phyloP scores from a whole-genome alignment of 2,329 filamentous ascomycete species.

The Neoascochyta sp. region DNA sequence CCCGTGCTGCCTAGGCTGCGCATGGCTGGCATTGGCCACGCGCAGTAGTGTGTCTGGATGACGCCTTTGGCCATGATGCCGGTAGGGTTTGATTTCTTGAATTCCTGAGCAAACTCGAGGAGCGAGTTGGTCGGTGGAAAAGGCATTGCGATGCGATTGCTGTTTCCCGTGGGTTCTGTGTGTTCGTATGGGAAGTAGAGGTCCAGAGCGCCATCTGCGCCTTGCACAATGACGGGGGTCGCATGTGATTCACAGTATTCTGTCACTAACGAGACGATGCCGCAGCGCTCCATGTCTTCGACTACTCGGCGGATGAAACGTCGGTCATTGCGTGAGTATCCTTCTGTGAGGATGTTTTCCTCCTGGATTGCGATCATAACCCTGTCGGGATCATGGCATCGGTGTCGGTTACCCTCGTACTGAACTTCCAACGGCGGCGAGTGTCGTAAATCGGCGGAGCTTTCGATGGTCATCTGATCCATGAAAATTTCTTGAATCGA shows the following conservation, averaged over 20 bases:
- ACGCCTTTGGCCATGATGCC: slow-evolving; percentile 28
- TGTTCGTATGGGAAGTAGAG: slow-evolving; percentile 27
- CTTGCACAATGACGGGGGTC: slow-evolving; percentile 20
- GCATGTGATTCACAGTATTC: slow-evolving; percentile 24
- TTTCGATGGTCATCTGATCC: slow-evolving; percentile 17
- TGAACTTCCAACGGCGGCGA: slow-evolving; percentile 19
- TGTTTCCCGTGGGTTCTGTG: slow-evolving; percentile 4
- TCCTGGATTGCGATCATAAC: slow-evolving; percentile 9
- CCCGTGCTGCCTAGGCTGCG: slow-evolving; percentile 18
- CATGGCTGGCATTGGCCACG: slow-evolving; percentile 30
- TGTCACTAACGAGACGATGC: slow-evolving; percentile 14
- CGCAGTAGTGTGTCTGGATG: slow-evolving; percentile 29
- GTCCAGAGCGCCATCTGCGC: slow-evolving; percentile 19
- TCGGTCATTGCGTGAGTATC: slow-evolving; percentile 14
- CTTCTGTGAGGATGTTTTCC: slow-evolving; percentile 3
- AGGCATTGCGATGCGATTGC: slow-evolving; percentile 12
- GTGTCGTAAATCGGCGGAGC: slow-evolving; percentile 11
- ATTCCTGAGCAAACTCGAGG: slow-evolving; percentile 15
- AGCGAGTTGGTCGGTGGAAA: slow-evolving; percentile 16
- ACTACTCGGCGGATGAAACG: slow-evolving; percentile 23
- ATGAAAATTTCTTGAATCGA: slow-evolving; percentile 22
- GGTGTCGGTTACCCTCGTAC: slow-evolving; percentile 24
- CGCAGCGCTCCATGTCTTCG: slow-evolving; percentile 28
- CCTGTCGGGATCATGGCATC: slow-evolving; percentile 16
- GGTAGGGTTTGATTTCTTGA: slow-evolving; percentile 15